Evolutionary conservation across 345 rosid genomes (phyloP).

Genomic region (Eucalyptus coolabah): DNA sequence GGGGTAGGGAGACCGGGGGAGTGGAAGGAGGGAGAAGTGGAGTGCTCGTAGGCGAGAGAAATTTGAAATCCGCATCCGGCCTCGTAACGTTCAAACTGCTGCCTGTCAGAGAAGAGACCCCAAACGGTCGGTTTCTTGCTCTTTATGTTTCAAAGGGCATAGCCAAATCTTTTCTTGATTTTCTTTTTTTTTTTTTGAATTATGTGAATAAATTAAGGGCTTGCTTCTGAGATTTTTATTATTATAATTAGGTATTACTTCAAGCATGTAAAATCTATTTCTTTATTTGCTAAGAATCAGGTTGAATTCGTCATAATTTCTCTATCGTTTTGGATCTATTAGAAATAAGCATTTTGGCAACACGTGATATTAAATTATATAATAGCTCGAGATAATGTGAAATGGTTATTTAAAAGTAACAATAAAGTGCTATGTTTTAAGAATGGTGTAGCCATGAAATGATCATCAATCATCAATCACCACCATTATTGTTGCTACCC

Average conservation of each 20-base stretch:
- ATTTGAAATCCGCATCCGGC: conserved; percentile 2
- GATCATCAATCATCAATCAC: not conserved
- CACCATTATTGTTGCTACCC: not conserved
- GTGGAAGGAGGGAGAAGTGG: conserved; percentile 11
- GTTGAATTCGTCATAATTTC: no score
- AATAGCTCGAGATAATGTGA: not conserved
- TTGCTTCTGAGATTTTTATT: not conserved
- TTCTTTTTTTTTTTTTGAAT: not conserved
- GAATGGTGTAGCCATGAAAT: not conserved
- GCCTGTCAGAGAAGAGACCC: conserved; percentile 5
- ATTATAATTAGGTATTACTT: not conserved
- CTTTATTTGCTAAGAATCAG: accelerated
- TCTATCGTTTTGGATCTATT: not conserved
- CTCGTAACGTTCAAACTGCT: conserved; percentile 49
- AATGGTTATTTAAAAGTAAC: not conserved
- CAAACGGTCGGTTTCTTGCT: conserved; percentile 8
- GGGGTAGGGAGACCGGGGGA: not conserved
- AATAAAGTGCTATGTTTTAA: not conserved
- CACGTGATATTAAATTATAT: not conserved
- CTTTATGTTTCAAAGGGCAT: not conserved
- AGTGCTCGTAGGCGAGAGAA: not conserved
- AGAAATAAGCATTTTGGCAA: not conserved
- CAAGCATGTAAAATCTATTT: not conserved
- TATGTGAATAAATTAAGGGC: not conserved
- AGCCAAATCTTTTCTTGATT: not conserved